Percentiles rank a stretch among this genome's conserved stretches.
Evolutionary conservation across 768 basidiomycete genomes (phyloP).

Genomic region (Kwoniella botswanensis): DNA sequence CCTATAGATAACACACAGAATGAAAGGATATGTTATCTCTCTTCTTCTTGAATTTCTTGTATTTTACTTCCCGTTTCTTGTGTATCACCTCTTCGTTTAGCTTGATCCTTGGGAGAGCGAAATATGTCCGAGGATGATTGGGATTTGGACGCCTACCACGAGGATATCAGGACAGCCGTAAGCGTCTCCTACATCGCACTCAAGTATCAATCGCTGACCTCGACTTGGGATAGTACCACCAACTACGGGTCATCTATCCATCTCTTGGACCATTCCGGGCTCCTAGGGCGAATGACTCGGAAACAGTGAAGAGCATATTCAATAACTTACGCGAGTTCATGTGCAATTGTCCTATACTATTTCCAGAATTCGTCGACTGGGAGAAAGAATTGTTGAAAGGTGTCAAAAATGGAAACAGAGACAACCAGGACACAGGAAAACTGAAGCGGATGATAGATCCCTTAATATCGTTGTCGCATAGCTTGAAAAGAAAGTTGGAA

Average conservation of each 20-base stretch:
- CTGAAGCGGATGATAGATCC: constrained; percentile 21
- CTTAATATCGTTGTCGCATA: constrained; percentile 3
- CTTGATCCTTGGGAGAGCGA: not conserved
- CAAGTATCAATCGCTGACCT: not conserved
- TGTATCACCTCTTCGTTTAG: too few species aligned
- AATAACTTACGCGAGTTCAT: constrained; percentile 2
- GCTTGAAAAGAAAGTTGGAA: constrained; percentile 1
- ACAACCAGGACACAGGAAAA: not conserved
- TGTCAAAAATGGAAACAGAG: not conserved
- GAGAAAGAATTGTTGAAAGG: not conserved
- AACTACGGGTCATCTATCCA: not conserved
- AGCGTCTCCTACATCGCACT: not conserved
- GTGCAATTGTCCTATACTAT: constrained; percentile 1
- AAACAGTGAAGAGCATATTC: not conserved
- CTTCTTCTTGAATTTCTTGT: not conserved
- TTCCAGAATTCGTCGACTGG: constrained; percentile 13
- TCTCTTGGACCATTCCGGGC: constrained; percentile 14
- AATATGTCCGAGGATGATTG: constrained; percentile 17
- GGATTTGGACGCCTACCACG: constrained; percentile 14
- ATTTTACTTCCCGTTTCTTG: not conserved
- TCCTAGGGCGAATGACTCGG: not conserved
- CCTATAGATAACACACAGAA: not conserved
- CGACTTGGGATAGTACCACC: constrained; percentile 4
- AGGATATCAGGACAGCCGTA: constrained; percentile 18
- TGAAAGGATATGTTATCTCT: not conserved